Evolutionary conservation across 768 basidiomycete genomes (phyloP).

Genomic region (Podaxis sp.): DNA sequence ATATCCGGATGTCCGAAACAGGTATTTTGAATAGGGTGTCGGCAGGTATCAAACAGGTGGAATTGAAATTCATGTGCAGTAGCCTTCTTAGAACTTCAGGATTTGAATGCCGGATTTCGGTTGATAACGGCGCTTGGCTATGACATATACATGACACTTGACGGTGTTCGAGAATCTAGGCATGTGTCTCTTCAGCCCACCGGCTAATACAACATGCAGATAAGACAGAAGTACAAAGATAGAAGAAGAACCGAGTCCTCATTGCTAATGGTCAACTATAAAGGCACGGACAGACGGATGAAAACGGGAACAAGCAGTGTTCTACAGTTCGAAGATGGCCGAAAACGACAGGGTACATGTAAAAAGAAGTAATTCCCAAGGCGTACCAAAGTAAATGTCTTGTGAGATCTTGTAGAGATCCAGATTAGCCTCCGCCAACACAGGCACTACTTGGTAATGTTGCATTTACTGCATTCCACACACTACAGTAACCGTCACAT

Average conservation of each 20-base stretch:
- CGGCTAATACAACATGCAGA: no score
- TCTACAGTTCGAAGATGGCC: not conserved
- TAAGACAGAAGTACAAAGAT: no score
- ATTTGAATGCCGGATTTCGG: no score
- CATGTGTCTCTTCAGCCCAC: no score
- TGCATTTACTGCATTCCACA: constrained; percentile 59
- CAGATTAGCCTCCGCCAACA: constrained; percentile 22
- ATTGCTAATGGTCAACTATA: no score
- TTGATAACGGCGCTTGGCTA: no score
- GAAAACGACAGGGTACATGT: not conserved
- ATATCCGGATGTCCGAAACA: not conserved
- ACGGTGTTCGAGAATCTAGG: no score
- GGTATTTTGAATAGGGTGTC: not conserved
- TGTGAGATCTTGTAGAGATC: not conserved
- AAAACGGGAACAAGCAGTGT: not conserved
- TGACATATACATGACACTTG: no score
- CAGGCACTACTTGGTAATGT: constrained; percentile 48
- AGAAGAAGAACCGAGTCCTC: no score
- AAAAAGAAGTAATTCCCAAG: not conserved
- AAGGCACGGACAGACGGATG: not conserved
- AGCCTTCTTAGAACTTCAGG: no score
- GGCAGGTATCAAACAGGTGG: not conserved
- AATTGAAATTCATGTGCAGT: not conserved
- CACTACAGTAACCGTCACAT: constrained; percentile 28
- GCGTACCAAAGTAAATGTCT: not conserved